Conservation (phyloP, 768 basidiomycete genomes). For the Tulasnella calospora region DNA sequence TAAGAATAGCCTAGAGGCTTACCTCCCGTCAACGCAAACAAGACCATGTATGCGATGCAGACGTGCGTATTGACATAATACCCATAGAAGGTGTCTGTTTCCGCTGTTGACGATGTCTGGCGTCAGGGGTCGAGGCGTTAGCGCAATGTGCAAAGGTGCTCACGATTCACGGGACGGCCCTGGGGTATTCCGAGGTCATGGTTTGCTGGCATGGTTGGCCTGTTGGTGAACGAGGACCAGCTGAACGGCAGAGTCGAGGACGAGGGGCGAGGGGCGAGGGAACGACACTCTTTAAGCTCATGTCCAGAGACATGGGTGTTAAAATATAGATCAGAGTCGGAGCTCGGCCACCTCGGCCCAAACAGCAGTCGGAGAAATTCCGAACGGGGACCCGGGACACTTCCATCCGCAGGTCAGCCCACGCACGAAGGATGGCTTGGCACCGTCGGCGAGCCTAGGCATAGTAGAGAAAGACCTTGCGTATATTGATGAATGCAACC, state of each 20-base stretch:
- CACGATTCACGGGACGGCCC: background rate
- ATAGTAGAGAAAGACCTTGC: too few species aligned
- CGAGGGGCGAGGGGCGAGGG: background rate
- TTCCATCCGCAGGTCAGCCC: background rate
- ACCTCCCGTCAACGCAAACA: conserved; percentile 24
- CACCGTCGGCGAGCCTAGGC: too few species aligned
- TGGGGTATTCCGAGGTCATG: background rate
- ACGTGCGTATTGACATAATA: background rate
- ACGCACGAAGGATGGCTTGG: too few species aligned
- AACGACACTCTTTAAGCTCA: background rate
- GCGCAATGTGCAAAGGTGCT: background rate
- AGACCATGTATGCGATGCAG: conserved; percentile 20
- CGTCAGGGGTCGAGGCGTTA: background rate
- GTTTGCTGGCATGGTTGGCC: background rate
- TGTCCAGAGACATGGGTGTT: background rate
- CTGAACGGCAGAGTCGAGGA: background rate
- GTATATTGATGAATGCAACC: too few species aligned
- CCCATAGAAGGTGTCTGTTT: conserved; percentile 15
- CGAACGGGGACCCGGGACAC: background rate
- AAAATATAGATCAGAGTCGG: background rate
- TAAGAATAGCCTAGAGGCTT: background rate
- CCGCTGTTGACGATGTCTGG: background rate
- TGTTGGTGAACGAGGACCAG: background rate
- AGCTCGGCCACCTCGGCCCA: background rate
- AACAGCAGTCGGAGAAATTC: background rate